phyloP scores from a whole-genome alignment of 2,329 filamentous ascomycete species.

The Alternaria viburni region DNA sequence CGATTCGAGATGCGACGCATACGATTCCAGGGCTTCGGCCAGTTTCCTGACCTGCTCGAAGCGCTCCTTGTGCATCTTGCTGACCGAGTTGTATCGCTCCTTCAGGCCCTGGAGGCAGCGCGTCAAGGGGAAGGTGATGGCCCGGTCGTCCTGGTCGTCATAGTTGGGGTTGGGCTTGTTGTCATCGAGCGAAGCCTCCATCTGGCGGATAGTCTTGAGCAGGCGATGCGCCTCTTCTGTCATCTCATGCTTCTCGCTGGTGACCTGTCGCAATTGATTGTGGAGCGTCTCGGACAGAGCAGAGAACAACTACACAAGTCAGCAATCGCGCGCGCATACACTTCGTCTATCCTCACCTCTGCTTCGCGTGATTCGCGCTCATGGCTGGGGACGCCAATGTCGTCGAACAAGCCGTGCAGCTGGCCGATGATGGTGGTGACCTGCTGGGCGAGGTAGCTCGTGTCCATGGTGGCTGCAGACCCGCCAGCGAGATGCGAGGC shows the following conservation, averaged over 20 bases:
- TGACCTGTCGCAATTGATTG: slow-evolving; percentile 84
- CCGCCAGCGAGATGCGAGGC: slow-evolving; percentile 37
- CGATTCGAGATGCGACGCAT: slow-evolving; percentile 91
- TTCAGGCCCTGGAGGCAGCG: slow-evolving; percentile 80
- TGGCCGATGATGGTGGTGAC: slow-evolving; percentile 93
- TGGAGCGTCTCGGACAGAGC: slow-evolving; percentile 91
- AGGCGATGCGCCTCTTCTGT: slow-evolving; percentile 87
- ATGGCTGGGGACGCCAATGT: slow-evolving; percentile 93
- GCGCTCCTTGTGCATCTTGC: slow-evolving; percentile 84
- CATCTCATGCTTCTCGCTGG: slow-evolving; percentile 86
- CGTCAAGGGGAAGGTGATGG: slow-evolving; percentile 82
- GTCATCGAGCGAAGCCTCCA: slow-evolving; percentile 89
- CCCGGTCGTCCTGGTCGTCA: slow-evolving; percentile 71
- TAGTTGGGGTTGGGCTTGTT: slow-evolving; percentile 69
- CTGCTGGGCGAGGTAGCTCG: slow-evolving; percentile 91
- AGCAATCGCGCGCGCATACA: not conserved
- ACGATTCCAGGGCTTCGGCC: slow-evolving; percentile 90
- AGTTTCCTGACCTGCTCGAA: slow-evolving; percentile 97
- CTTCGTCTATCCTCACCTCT: slow-evolving; percentile 66
- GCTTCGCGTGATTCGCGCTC: slow-evolving; percentile 89
- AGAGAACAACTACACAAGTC: slow-evolving; percentile 73
- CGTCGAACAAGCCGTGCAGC: slow-evolving; percentile 93
- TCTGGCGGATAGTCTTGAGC: slow-evolving; percentile 86
- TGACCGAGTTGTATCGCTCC: slow-evolving; percentile 83
- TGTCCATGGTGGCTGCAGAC: slow-evolving; percentile 70